A percentile compares a stretch with the other conserved stretches of the same genome.
Evolutionary conservation across 2,329 filamentous ascomycete genomes (phyloP).

Genomic region (Monascus ruber): DNA sequence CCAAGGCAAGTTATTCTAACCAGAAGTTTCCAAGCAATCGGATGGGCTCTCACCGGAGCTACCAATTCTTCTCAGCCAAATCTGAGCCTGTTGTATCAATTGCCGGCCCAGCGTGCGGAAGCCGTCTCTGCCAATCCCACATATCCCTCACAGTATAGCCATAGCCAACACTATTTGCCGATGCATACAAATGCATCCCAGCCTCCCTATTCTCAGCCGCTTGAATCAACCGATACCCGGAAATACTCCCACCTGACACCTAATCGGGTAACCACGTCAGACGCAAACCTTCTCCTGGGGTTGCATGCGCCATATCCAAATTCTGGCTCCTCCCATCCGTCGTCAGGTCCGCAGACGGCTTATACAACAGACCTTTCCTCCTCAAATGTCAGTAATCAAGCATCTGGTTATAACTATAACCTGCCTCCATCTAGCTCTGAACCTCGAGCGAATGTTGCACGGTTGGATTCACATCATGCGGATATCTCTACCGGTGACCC

Average conservation of each 20-base stretch:
- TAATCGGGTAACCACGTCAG: conserved; percentile 25
- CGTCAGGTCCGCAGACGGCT: conserved; percentile 14
- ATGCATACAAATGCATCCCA: conserved; percentile 11
- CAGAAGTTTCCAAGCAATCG: conserved; percentile 44
- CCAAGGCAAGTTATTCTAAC: neutral
- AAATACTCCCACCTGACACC: conserved; percentile 27
- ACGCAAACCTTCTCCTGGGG: conserved; percentile 35
- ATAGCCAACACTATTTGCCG: conserved; percentile 15
- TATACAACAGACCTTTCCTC: conserved; percentile 12
- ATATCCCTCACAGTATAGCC: conserved; percentile 19
- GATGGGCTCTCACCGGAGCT: conserved; percentile 78
- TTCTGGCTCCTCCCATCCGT: conserved; percentile 7
- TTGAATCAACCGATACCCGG: conserved; percentile 15
- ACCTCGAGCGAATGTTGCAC: conserved; percentile 5
- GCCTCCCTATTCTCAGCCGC: conserved; percentile 18
- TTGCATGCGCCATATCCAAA: conserved; percentile 36
- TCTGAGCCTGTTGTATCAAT: conserved; percentile 68
- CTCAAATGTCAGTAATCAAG: conserved; percentile 10
- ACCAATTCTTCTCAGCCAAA: conserved; percentile 78
- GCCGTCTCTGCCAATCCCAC: conserved; percentile 15
- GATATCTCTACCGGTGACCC: conserved; percentile 11
- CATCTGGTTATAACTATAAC: conserved; percentile 13
- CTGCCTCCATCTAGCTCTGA: conserved; percentile 9
- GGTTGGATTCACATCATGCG: conserved; percentile 7
- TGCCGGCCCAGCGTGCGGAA: conserved; percentile 28